Percentiles rank a stretch among this genome's conserved stretches.
Conservation (phyloP, 176 grass and related monocot genomes). For the barley (Hordeum vulgare) region DNA sequence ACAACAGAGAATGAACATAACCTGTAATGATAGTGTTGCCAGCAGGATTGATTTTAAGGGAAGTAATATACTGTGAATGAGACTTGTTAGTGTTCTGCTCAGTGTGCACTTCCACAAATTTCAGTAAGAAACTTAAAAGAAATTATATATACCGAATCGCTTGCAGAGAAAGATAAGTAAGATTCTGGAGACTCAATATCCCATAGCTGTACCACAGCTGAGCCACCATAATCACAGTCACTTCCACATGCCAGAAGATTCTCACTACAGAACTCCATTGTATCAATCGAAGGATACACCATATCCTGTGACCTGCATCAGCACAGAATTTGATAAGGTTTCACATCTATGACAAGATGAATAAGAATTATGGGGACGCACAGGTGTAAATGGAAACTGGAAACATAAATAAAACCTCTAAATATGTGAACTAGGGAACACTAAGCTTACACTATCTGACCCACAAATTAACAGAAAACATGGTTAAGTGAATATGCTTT, state of each 20-base stretch:
- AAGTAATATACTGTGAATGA: constrained; percentile 76
- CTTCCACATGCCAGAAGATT: constrained; percentile 85
- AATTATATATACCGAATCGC: constrained; percentile 82
- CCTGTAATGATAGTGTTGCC: constrained; percentile 86
- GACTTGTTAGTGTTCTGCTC: constrained; percentile 30
- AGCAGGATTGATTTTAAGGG: constrained; percentile 78
- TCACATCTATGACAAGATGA: neutral
- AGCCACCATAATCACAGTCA: constrained; percentile 72
- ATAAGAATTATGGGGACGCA: constrained; percentile 5
- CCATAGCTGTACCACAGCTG: constrained; percentile 90
- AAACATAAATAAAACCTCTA: neutral
- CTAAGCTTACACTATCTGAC: constrained; percentile 1
- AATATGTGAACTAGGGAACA: neutral
- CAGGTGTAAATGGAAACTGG: constrained; percentile 4
- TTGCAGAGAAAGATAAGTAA: constrained; percentile 72
- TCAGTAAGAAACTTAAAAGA: constrained; percentile 7
- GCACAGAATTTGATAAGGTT: neutral
- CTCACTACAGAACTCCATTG: constrained; percentile 89
- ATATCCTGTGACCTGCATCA: constrained; percentile 64
- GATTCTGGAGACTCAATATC: constrained; percentile 82
- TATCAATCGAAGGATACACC: constrained; percentile 75
- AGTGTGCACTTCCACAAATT: constrained; percentile 17
- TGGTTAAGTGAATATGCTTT: neutral
- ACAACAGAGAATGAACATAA: constrained; percentile 10
- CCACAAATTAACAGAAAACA: neutral